Percentiles rank a stretch among this genome's conserved stretches.
Evolutionary conservation across 176 grass and related monocot species (phyloP).

Genomic region (Elymus sibiricus): DNA sequence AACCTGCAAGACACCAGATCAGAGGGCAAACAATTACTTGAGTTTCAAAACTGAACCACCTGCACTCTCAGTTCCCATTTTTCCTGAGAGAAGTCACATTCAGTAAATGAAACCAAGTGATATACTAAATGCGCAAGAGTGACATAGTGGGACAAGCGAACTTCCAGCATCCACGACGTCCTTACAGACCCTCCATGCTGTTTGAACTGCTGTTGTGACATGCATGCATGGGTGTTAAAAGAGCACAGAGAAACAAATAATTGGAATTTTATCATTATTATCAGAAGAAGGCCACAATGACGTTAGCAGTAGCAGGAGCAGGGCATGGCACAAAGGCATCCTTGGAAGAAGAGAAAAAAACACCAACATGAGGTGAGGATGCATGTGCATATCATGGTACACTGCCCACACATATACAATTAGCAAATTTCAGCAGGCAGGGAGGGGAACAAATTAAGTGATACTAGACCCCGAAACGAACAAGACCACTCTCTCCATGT

Average conservation of each 20-base stretch:
- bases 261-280: neutral
- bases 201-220: slow-evolving; percentile 52
- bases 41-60: neutral
- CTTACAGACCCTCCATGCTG: slow-evolving; percentile 35
- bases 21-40: neutral
- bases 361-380: neutral
- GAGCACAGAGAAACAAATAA: neutral
- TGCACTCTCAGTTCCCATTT: neutral
- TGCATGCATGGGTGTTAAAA: neutral
- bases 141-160: slow-evolving; percentile 64
- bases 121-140: neutral
- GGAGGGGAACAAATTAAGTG: no score
- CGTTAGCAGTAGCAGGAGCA: neutral
- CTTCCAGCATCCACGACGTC: slow-evolving; percentile 53
- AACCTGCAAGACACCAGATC: slow-evolving; percentile 30
- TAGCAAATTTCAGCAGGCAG: no score
- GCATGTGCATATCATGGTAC: no score
- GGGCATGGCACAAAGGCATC: neutral
- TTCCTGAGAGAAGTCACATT: neutral
- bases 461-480: no score
- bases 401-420: no score
- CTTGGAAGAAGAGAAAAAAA: neutral
- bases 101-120: neutral
- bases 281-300: neutral
- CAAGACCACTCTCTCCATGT: no score